Evolutionary conservation across 139 green algal species (phyloP), one percentile per base, ranked within the genome.

Genomic region (Chlorella vulgaris): DNA sequence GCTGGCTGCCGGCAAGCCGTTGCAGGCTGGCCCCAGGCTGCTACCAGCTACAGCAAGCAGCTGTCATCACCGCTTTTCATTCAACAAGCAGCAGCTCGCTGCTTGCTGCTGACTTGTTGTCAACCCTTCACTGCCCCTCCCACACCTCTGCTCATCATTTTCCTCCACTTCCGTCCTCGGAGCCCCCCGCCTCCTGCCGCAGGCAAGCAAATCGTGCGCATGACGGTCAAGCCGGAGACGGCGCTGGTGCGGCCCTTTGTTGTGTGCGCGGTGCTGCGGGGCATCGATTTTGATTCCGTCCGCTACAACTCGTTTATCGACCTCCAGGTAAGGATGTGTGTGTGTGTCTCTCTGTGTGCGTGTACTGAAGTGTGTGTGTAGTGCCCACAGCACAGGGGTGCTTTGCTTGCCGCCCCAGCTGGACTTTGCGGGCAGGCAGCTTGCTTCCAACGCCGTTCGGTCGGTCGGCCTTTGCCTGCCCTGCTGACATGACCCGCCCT

Each of bases 301-400:
- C 86, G 93, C 35, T 99, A 99, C 90, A 88, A 90, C 74, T 94
- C 86, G 66, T 99, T 99, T 92, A 99, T 99, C 76, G 97, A 99
- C 85, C 89, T 99, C 55, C 94, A 96, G 84, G 83, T 84, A 71
- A 2, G 69, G 24, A 35, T 36, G 24, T 21, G 22, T 22, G 26
- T 13, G 69, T 13, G 39, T 29, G 33, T 33, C 10, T n/a, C n/a
- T n/a, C n/a, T n/a, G n/a, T n/a, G n/a, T n/a, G n/a, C n/a, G n/a
- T n/a, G n/a, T n/a, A n/a, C n/a, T n/a, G n/a, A n/a, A n/a, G n/a
- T n/a, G n/a, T n/a, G n/a, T n/a, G n/a, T n/a, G n/a, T n/a, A n/a
- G n/a, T n/a, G n/a, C n/a, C n/a, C n/a, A n/a, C n/a, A n/a, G n/a
- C 47, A 15, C 47, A 15, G 13, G 13, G 47, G 47, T 15, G 47